Base-by-base conservation (phyloP, 192 early-diverging fungal genomes). In the Gorgonomyces haynaldii region DNA sequence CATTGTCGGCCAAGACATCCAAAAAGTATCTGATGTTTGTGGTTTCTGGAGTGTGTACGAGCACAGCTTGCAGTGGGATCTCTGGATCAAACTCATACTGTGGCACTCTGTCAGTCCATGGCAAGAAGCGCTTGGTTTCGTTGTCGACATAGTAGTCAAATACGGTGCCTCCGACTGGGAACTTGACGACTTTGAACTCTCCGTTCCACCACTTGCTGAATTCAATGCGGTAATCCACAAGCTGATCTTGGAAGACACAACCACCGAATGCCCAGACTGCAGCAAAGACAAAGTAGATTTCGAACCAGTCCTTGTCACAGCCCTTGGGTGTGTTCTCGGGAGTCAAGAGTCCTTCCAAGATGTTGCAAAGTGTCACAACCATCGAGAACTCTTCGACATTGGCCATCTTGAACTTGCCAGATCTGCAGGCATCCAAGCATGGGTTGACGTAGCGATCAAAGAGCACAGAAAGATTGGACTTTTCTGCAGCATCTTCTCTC, bases 231-330 rank as follows among this genome's bases (percentile, higher is more conserved):
- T 79, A 75, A 38, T 80, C 78, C 4, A 73, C 62, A 30, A 78
- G 45, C 42, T 76, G 72, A 45, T 80, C 75, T 44, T 79, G 75
- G 56, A 76, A 67, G 23, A 80, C 62, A 42, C 68, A 69, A 9
- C 78, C 78, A 13, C 78, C 78, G 46, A 80, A 80, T 1, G 78
- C 74, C 78, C 78, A 80, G 0, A 80, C 76, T 9, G 76, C 76
- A 0, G 78, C 69, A 64, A 81, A 81, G 20, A 63, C 67, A 57
- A 81, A 81, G 64, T 81, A 81, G 6, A 81, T 69, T 50, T 81
- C 78, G 59, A 76, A 81, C 70, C 69, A 76, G 39, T 81, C 78
- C 48, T 81, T 81, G 55, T 81, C 78, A 54, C 76, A 81, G 8
- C 78, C 78, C 39, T 81, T 81, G 6, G 76, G 73, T 1, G 76